Evolutionary conservation across 306 rosid genomes (phyloP).

Genomic region (Canavalia gladiata): DNA sequence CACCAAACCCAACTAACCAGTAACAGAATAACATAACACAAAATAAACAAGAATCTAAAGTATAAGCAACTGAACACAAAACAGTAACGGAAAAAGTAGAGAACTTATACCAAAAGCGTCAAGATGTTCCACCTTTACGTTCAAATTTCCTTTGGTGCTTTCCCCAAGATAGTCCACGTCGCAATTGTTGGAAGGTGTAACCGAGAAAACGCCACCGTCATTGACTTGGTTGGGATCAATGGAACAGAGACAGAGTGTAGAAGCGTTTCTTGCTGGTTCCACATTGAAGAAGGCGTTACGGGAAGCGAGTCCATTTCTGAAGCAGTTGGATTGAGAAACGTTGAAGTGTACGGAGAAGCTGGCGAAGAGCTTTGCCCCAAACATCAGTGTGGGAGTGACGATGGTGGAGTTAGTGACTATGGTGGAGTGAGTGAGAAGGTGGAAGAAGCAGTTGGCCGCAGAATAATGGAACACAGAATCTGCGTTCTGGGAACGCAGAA

Average conservation of each 20-base stretch:
- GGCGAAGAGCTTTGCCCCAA: constrained; percentile 32
- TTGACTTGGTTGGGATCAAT: constrained; percentile 51
- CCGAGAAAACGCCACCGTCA: constrained; percentile 58
- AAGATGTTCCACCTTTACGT: constrained; percentile 65
- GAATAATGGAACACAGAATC: neutral
- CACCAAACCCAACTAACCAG: no score
- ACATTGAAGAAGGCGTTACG: neutral
- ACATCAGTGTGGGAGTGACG: constrained; percentile 6
- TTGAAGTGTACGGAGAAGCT: constrained; percentile 10
- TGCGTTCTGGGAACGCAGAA: neutral
- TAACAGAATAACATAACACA: neutral
- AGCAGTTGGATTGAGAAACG: constrained; percentile 6
- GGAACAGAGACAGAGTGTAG: constrained; percentile 26
- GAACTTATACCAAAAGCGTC: constrained; percentile 59
- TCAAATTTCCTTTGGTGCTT: constrained; percentile 85
- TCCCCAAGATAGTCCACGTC: constrained; percentile 80
- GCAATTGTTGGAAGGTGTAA: constrained; percentile 59
- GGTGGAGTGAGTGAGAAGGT: neutral
- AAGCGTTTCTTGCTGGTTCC: neutral
- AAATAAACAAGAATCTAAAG: neutral
- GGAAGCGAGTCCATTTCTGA: constrained; percentile 24
- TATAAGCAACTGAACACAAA: neutral
- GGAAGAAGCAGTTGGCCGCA: neutral
- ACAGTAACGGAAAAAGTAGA: neutral
- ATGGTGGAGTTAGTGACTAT: neutral